phyloP scores from a whole-genome alignment of 768 basidiomycete genomes.

The Naganishia friedmannii region DNA sequence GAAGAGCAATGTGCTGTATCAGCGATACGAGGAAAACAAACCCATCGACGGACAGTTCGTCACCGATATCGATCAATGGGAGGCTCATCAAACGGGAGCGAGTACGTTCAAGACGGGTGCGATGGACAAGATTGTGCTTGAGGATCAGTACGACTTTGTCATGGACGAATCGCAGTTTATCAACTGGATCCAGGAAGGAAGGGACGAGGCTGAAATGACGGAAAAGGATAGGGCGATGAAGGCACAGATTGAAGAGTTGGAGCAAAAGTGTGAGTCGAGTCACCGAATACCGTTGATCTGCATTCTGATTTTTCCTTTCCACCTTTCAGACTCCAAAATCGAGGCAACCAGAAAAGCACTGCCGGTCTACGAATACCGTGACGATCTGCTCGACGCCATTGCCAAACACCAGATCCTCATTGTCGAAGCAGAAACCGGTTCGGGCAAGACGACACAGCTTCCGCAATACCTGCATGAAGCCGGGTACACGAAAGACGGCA shows the following conservation, averaged over 20 bases:
- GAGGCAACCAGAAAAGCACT: slow-evolving; percentile 90
- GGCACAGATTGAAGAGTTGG: slow-evolving; percentile 84
- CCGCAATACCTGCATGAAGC: slow-evolving; percentile 98
- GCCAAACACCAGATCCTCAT: slow-evolving; percentile 90
- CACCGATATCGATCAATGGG: slow-evolving; percentile 97
- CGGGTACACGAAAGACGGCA: slow-evolving; percentile 81
- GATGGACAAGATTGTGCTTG: slow-evolving; percentile 74
- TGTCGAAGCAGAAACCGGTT: slow-evolving; percentile 96
- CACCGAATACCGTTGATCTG: slow-evolving; percentile 6
- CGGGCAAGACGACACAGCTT: slow-evolving; percentile 96
- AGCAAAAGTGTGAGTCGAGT: slow-evolving; percentile 68
- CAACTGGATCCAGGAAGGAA: slow-evolving; percentile 79
- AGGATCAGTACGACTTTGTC: slow-evolving; percentile 91
- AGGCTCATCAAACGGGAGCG: slow-evolving; percentile 81
- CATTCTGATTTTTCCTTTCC: neutral
- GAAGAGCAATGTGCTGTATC: slow-evolving; percentile 84
- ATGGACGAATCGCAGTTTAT: slow-evolving; percentile 98
- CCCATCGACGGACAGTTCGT: slow-evolving; percentile 83
- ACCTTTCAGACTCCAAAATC: slow-evolving; percentile 68
- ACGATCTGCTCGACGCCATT: slow-evolving; percentile 82
- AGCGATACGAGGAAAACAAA: slow-evolving; percentile 79
- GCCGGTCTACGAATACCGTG: slow-evolving; percentile 85
- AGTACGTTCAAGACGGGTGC: slow-evolving; percentile 89
- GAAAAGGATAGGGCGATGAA: slow-evolving; percentile 81
- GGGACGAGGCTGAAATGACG: slow-evolving; percentile 66